phyloP scores from a whole-genome alignment of 2,329 filamentous ascomycete genomes.

The Pseudopithomyces maydicus region DNA sequence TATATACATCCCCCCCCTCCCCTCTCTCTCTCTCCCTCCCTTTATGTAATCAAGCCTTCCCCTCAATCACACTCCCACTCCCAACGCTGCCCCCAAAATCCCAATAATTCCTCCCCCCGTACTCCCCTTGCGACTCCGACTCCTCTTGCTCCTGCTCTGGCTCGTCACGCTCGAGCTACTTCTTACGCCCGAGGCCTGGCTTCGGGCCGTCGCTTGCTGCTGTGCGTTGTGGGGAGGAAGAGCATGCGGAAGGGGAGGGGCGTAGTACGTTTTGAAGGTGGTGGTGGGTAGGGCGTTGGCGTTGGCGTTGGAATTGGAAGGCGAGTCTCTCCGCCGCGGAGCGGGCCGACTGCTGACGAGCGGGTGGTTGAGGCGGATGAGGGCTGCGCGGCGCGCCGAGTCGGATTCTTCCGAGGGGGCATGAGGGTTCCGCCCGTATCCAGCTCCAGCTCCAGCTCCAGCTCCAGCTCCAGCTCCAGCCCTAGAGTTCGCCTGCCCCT shows the following conservation, averaged over 20 bases:
- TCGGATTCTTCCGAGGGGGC: too few relatives aligned
- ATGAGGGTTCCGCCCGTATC: too few relatives aligned
- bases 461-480: too few relatives aligned
- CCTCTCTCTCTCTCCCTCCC: too few relatives aligned
- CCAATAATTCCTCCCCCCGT: conserved; percentile 85
- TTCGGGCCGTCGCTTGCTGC: conserved; percentile 21
- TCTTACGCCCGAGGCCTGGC: conserved; percentile 29
- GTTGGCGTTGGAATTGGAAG: too few relatives aligned
- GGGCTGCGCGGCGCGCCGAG: conserved; percentile 55
- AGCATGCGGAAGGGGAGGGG: too few relatives aligned
- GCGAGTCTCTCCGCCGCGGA: conserved; percentile 1
- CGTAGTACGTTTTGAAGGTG: conserved; percentile 30
- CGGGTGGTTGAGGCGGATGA: conserved; percentile 88
- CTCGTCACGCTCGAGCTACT: conserved; percentile 77
- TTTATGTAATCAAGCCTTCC: conserved; percentile 28
- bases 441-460: too few relatives aligned
- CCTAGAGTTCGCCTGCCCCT: too few relatives aligned
- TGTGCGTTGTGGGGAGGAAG: too few relatives aligned
- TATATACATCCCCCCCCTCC: too few relatives aligned
- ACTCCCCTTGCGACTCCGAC: too few relatives aligned
- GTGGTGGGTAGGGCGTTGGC: too few relatives aligned
- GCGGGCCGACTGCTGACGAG: conserved; percentile 66
- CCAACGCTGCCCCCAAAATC: conserved; percentile 83
- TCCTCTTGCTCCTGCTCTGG: conserved; percentile 79
- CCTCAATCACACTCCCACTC: conserved; percentile 60